These are phyloP conservation scores for Candida hungchunana DNA, from an alignment of 805 yeast genomes.

Conservation along the genomic window DNA sequence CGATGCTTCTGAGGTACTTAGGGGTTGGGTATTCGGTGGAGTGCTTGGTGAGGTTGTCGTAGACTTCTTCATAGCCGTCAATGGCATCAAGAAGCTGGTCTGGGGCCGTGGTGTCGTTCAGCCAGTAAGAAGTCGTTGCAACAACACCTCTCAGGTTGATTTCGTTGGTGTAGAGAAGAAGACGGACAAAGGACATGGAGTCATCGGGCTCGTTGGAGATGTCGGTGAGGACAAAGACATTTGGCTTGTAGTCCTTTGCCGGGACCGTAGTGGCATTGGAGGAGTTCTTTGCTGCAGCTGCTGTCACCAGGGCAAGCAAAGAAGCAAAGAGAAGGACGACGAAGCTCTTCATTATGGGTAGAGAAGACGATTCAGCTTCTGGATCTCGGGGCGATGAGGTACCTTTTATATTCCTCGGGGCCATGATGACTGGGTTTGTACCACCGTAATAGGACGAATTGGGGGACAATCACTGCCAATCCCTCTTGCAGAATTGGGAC, in stretches of 20 bases:
- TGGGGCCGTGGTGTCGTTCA: slow-evolving; percentile 27
- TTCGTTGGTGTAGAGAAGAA: slow-evolving; percentile 30
- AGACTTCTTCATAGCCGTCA: slow-evolving; percentile 29
- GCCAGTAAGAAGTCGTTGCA: slow-evolving; percentile 32
- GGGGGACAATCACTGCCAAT: no score
- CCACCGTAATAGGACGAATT: no score
- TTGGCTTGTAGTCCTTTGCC: slow-evolving; percentile 30
- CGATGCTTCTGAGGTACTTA: slow-evolving; percentile 25
- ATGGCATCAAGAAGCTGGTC: slow-evolving; percentile 30
- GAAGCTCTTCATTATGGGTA: no score
- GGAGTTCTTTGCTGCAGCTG: neutral
- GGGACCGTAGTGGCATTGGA: no score
- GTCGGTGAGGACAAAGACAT: slow-evolving; percentile 29
- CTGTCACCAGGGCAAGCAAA: neutral
- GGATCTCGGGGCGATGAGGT: no score
- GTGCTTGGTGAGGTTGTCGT: slow-evolving; percentile 24
- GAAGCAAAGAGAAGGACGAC: neutral
- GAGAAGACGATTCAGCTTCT: no score
- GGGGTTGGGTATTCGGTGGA: slow-evolving; percentile 28
- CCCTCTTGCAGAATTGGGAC: no score
- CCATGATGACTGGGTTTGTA: no score
- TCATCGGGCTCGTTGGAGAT: slow-evolving; percentile 32
- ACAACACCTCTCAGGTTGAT: slow-evolving; percentile 28
- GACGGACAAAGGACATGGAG: slow-evolving; percentile 29
- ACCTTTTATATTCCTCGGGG: no score